Evolutionary conservation across 106 monocot genomes (phyloP), one percentile per base, ranked within the genome.

Genomic region (Iris macrosiphon): DNA sequence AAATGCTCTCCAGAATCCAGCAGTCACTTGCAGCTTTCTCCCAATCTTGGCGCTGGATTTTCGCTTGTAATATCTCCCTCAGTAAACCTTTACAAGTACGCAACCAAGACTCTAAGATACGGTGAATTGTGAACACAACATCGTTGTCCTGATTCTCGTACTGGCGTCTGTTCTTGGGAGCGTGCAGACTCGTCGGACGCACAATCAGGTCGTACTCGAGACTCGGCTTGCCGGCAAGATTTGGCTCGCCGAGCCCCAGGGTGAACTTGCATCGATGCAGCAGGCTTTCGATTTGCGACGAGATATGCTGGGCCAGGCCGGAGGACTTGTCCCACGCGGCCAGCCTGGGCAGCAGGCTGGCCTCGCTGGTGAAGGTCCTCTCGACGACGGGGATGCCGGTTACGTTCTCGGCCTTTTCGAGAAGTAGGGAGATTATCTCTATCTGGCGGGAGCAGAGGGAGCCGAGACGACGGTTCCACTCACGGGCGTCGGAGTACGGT

Each of bases 51-150:
- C 72, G 55, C 3, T 66, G 46, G 10, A 15, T 52, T n/a, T 79
- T 31, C 43, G 70, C 45, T 31, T 24, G 7, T 44, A 82, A 45
- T 2, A 92, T 64, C 61, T 72, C 52, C 14, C 45, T 7, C 3
- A 71, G 75, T n/a, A n/a, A n/a, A n/a, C n/a, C n/a, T n/a, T n/a
- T n/a, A n/a, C n/a, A n/a, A 7, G 63, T 64, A 30, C 56, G 66
- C n/a, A 92, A 35, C 91, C 91, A 92, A 10, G 72, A 63, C 39
- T 92, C 91, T 12, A 92, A 50, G 53, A 92, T 82, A 69, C 85
- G 91, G 37, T 92, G 81, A 37, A 71, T 49, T 23, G 68, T 57
- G 75, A 63, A 79, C 35, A 92, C 48, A n/a, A 49, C 45, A 32
- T 70, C 49, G 59, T 73, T 76, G 72, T 92, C 91, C 31, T 60